Percentiles rank a stretch among this genome's conserved stretches.
phyloP scores from a whole-genome alignment of 2,329 filamentous ascomycete genomes.

The Tolypocladium inflatum region DNA sequence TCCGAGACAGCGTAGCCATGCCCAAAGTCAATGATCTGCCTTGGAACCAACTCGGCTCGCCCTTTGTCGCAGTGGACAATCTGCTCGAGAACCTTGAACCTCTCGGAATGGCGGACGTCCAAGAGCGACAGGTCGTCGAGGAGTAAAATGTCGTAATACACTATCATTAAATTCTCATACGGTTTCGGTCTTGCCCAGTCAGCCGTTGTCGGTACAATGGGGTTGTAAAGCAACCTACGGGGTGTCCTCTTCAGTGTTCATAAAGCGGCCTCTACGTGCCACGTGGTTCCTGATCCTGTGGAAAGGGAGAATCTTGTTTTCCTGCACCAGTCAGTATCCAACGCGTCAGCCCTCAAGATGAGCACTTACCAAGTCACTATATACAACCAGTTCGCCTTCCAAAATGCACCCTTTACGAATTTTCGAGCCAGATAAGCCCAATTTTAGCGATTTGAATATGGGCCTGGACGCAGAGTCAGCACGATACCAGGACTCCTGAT shows the following conservation, averaged over 20 bases:
- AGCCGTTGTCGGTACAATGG: constrained; percentile 3
- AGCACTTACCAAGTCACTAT: constrained; percentile 47
- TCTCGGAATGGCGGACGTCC: constrained; percentile 42
- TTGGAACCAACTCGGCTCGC: constrained; percentile 55
- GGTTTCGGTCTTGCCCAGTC: constrained; percentile 30
- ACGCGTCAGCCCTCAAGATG: background rate
- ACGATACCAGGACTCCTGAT: too few relatives aligned
- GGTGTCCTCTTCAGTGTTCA: constrained; percentile 62
- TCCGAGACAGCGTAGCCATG: constrained; percentile 37
- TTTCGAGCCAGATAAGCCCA: constrained; percentile 48
- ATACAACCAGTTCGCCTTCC: constrained; percentile 76
- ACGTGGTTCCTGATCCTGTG: constrained; percentile 78
- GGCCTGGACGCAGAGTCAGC: constrained; percentile 24
- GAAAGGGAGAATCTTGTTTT: constrained; percentile 61
- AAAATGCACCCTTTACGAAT: constrained; percentile 63
- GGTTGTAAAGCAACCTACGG: constrained; percentile 34
- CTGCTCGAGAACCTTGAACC: constrained; percentile 49
- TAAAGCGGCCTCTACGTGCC: constrained; percentile 57
- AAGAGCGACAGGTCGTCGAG: constrained; percentile 45
- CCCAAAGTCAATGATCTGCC: constrained; percentile 59
- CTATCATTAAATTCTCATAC: constrained; percentile 50
- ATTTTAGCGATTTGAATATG: constrained; percentile 54
- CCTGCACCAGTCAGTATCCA: constrained; percentile 19
- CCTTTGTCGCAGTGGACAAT: constrained; percentile 46
- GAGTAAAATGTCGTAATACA: constrained; percentile 50